Base-by-base conservation (phyloP, 345 rosid genomes). In the Sonneratia caseolaris region DNA sequence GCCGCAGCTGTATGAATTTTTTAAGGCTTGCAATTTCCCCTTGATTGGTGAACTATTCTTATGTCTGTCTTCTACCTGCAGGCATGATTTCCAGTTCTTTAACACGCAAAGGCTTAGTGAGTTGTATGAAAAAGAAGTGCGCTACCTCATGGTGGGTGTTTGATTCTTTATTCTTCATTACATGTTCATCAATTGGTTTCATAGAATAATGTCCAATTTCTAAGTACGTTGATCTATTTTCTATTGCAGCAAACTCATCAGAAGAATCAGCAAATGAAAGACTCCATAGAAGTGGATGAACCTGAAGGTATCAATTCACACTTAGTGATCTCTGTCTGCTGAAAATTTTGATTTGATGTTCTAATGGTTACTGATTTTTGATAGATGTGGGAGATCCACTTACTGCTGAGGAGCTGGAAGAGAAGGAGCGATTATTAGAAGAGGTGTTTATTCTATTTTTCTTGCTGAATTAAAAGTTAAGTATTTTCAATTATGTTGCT, bases 31-130 rank as follows among this genome's bases (percentile, higher is more conserved):
- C 61, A 22, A 21, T 68, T 65, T 61, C 68, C 72, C 35, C 21
- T 36, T 68, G 36, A 8, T 27, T 35, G 3, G 48, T 42, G 69
- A 18, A 64, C 69, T 7, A 43, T 61, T 48, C 68, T 68, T 47
- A 47, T 9, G 9, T 47, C 51, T 47, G 9, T 10, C 13, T 47
- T 47, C 2, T 47, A 47, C 51, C 51, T 53, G 62, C 84, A 85
- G 99, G 86, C 99, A 95, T 38, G 99, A 92, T 76, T 95, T 89
- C 78, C 97, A 95, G 84, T 95, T 95, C 81, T 95, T 95, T 74
- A 92, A 95, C 84, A 89, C 86, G 40, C 99, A 92, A 70, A 90
- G 99, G 88, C 77, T 95, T 65, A 95, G 91, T 37, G 97, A 95
- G 73, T 75, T 95, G 81, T 94, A 92, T 84, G 99, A 94, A 87